These are phyloP conservation scores for Moricandia arvensis DNA, from an alignment of 345 rosid genomes.

Conservation along the genomic window DNA sequence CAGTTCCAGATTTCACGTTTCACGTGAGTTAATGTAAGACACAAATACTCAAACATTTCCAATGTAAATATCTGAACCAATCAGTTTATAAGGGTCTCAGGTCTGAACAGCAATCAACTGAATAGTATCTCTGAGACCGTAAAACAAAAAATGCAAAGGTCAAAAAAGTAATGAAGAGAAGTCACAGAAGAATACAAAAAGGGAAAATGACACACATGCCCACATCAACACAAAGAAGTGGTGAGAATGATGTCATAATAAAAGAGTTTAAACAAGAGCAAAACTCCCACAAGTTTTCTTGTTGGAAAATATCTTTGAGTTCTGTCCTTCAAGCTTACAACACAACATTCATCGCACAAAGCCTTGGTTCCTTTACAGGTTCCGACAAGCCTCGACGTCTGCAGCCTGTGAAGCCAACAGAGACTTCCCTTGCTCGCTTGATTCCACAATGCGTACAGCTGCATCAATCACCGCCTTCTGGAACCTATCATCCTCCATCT, in stretches of 20 bases:
- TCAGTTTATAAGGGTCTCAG: constrained; percentile 10
- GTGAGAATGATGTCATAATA: constrained; percentile 22
- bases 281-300: neutral
- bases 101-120: constrained; percentile 35
- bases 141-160: constrained; percentile 24
- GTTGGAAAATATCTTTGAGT: constrained; percentile 11
- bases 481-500: constrained; percentile 60
- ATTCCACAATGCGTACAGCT: constrained; percentile 23
- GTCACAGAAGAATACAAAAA: constrained; percentile 22
- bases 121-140: constrained; percentile 22
- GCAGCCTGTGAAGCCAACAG: constrained; percentile 30
- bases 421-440: constrained; percentile 30
- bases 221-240: constrained; percentile 4
- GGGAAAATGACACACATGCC: constrained; percentile 10
- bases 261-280: constrained; percentile 12
- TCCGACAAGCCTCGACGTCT: constrained; percentile 35
- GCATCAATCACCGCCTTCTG: constrained; percentile 44
- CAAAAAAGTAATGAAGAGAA: neutral
- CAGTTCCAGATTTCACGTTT: no score
- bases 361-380: constrained; percentile 35
- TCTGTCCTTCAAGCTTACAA: constrained; percentile 29
- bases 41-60: neutral
- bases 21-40: no score
- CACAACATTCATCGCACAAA: constrained; percentile 30
- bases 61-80: constrained; percentile 24